These are phyloP conservation scores for Agaricus subrufescens DNA, from an alignment of 768 basidiomycete species.

Conservation along the genomic window DNA sequence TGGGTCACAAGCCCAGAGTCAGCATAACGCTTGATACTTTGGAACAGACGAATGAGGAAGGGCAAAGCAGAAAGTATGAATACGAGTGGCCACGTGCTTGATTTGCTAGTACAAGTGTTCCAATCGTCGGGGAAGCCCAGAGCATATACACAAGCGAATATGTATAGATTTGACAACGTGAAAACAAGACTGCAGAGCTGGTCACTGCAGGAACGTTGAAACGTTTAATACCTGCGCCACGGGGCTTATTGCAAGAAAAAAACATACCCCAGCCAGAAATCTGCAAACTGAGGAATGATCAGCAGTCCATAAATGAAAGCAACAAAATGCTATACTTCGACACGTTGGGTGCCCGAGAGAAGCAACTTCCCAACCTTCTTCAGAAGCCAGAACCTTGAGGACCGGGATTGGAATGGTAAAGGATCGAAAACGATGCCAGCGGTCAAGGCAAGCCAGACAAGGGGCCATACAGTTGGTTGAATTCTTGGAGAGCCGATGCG, in stretches of 20 bases:
- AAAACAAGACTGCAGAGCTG: constrained; percentile 80
- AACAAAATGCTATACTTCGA: constrained; percentile 54
- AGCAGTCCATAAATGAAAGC: constrained; percentile 7
- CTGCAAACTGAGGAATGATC: constrained; percentile 51
- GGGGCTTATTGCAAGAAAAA: not conserved
- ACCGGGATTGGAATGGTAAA: constrained; percentile 54
- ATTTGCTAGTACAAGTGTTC: constrained; percentile 37
- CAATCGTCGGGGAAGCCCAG: constrained; percentile 46
- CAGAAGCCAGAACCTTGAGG: constrained; percentile 80
- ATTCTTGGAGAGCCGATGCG: constrained; percentile 50
- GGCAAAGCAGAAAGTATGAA: constrained; percentile 64
- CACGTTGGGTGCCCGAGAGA: constrained; percentile 61
- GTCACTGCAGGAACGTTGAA: constrained; percentile 41
- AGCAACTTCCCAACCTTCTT: constrained; percentile 58
- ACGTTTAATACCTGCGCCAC: not conserved
- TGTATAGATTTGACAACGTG: constrained; percentile 66
- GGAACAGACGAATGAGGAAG: constrained; percentile 70
- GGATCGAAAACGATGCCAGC: constrained; percentile 68
- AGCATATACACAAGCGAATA: constrained; percentile 71
- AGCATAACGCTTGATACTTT: constrained; percentile 81
- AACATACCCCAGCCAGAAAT: constrained; percentile 85
- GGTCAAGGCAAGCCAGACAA: constrained; percentile 73
- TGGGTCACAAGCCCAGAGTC: constrained; percentile 76
- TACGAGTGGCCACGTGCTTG: constrained; percentile 55
- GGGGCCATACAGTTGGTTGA: constrained; percentile 71